A percentile compares a stretch with the other conserved stretches of the same genome.
phyloP scores from a whole-genome alignment of 371 early-diverging fungal genomes.

The Apophysomyces variabilis region DNA sequence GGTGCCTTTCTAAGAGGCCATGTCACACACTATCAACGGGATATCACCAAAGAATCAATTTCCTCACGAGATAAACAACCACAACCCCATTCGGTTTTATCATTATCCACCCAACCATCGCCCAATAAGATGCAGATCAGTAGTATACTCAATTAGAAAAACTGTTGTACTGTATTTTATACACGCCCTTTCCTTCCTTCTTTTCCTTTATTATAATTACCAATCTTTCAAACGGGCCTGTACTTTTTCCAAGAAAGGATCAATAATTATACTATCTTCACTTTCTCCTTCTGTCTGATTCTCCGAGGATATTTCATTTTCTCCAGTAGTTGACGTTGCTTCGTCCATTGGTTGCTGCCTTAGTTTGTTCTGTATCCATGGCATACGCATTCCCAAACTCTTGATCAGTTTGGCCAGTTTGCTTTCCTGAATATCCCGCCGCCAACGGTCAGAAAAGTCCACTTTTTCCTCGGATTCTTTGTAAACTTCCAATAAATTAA shows the following conservation, averaged over 20 bases:
- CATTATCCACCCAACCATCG: neutral
- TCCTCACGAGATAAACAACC: neutral
- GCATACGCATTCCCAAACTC: conserved; percentile 76
- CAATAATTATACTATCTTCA: conserved; percentile 9
- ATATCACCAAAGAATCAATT: neutral
- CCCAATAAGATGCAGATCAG: conserved; percentile 5
- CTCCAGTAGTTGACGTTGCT: neutral
- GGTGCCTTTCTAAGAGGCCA: conserved; percentile 39
- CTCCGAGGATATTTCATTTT: neutral
- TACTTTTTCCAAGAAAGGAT: conserved; percentile 27
- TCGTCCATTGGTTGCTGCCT: neutral
- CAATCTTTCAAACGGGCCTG: conserved; percentile 21
- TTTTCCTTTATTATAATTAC: conserved; percentile 11
- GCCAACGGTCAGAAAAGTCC: conserved; percentile 71
- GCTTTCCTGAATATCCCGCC: conserved; percentile 67
- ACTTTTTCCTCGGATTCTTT: conserved; percentile 62
- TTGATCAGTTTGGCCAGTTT: conserved; percentile 72
- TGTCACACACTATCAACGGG: conserved; percentile 9
- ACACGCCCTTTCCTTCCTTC: neutral
- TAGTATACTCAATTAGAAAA: conserved; percentile 2
- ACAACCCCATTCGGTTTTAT: neutral
- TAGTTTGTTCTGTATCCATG: conserved; percentile 61
- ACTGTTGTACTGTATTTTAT: neutral
- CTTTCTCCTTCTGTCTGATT: neutral
- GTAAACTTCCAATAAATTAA: conserved; percentile 62